A percentile compares a stretch with the other conserved stretches of the same genome.
Evolutionary conservation across 2,329 filamentous ascomycete species (phyloP).

Genomic region (Epichloe scottii): DNA sequence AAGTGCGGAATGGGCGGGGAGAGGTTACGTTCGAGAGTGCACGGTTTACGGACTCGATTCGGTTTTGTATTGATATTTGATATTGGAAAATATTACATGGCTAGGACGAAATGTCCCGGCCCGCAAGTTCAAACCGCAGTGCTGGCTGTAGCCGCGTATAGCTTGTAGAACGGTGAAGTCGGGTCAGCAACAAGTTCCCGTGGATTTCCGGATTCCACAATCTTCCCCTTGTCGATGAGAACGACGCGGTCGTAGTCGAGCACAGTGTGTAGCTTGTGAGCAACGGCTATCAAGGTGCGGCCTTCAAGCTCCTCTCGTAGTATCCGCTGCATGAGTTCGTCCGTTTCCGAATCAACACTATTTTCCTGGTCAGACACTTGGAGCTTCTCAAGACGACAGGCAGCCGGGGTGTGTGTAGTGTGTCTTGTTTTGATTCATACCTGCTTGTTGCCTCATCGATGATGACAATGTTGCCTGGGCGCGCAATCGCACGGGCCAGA

Average conservation of each 20-base stretch:
- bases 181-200: constrained; percentile 5
- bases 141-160: constrained; percentile 7
- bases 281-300: constrained; percentile 40
- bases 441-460: constrained; percentile 25
- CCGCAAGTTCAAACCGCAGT: neutral
- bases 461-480: constrained; percentile 21
- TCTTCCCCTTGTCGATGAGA: constrained; percentile 53
- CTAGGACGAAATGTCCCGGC: neutral
- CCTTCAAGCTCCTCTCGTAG: constrained; percentile 19
- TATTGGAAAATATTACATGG: no score
- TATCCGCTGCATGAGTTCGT: constrained; percentile 21
- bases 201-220: constrained; percentile 32
- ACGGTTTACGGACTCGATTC: no score
- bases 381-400: neutral
- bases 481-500: constrained; percentile 23
- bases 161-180: constrained; percentile 6
- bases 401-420: neutral
- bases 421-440: constrained; percentile 7
- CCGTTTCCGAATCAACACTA: constrained; percentile 23
- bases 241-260: constrained; percentile 44
- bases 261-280: constrained; percentile 32
- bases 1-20: no score
- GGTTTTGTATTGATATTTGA: no score
- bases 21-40: no score
- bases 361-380: neutral